A percentile compares a stretch with the other conserved stretches of the same genome.
These are phyloP conservation scores for Neocucurbitaria cava DNA, from an alignment of 2,329 filamentous ascomycete species.

Conservation along the genomic window DNA sequence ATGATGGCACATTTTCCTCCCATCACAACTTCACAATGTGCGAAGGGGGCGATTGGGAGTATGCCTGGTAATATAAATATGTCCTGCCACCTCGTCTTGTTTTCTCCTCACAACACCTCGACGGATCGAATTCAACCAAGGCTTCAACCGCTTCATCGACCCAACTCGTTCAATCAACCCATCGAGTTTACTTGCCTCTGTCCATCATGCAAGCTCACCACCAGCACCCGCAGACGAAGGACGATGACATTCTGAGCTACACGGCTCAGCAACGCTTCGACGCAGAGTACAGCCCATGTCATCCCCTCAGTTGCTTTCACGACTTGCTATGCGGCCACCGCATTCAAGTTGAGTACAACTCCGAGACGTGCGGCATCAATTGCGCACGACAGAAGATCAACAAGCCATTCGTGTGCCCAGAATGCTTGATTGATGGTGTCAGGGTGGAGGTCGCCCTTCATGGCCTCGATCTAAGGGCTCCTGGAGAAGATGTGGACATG, in stretches of 20 bases:
- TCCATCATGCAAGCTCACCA: not conserved
- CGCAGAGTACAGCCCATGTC: not conserved
- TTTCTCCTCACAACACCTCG: not conserved
- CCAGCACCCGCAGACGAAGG: not conserved
- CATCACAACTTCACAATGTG: not conserved
- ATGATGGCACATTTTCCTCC: too few species aligned
- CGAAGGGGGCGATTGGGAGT: not conserved
- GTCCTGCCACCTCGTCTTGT: not conserved
- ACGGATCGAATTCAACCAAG: too few species aligned
- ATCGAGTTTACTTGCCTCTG: not conserved
- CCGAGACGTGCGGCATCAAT: not conserved
- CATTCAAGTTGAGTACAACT: not conserved
- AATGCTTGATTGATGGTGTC: not conserved
- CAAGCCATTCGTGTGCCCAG: slow-evolving; percentile 1
- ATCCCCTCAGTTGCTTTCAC: not conserved
- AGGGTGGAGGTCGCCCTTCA: not conserved
- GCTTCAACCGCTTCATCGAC: too few species aligned
- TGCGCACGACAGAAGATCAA: not conserved
- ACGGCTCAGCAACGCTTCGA: not conserved
- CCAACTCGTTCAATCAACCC: not conserved
- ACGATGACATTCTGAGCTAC: not conserved
- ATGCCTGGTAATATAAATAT: not conserved
- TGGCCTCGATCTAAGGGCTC: not conserved
- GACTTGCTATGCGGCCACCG: slow-evolving; percentile 3
- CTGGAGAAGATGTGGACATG: not conserved